phyloP scores from a whole-genome alignment of 176 grass and related monocot genomes.

The Oryza meyeriana region DNA sequence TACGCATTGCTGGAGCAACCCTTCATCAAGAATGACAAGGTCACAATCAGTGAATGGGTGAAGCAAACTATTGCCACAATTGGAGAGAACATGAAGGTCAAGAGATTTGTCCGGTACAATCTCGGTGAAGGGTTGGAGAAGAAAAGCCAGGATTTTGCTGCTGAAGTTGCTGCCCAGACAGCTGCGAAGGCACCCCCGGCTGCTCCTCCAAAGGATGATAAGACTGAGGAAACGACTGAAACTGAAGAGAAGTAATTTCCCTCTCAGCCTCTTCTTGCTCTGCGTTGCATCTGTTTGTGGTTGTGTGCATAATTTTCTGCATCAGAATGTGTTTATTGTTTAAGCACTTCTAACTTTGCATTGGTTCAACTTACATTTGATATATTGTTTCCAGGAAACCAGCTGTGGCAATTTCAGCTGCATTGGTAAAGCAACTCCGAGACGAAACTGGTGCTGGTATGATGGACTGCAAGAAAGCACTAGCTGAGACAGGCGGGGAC shows the following conservation, averaged over 20 bases:
- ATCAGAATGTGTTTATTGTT: conserved; percentile 1
- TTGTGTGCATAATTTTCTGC: not conserved
- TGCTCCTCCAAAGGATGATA: conserved; percentile 45
- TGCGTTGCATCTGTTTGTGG: not conserved
- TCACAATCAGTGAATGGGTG: conserved; percentile 81
- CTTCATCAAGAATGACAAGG: conserved; percentile 96
- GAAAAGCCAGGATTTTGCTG: conserved; percentile 92
- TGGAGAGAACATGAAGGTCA: conserved; percentile 97
- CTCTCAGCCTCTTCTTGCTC: conserved; percentile 14
- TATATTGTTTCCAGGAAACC: conserved; percentile 57
- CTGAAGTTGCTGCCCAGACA: conserved; percentile 95
- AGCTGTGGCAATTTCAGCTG: conserved; percentile 64
- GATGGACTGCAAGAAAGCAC: conserved; percentile 99
- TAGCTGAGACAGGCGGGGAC: conserved; percentile 73
- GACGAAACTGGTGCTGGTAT: conserved; percentile 97
- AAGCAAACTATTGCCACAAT: conserved; percentile 91
- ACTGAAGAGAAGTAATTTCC: conserved; percentile 67
- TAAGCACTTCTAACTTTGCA: conserved; percentile 22
- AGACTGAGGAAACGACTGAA: conserved; percentile 57
- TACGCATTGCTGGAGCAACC: conserved; percentile 90
- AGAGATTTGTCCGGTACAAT: conserved; percentile 86
- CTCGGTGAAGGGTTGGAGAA: conserved; percentile 97
- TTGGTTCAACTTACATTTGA: conserved; percentile 13
- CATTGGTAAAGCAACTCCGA: conserved; percentile 92
- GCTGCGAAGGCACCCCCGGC: conserved; percentile 38